phyloP scores from a whole-genome alignment of 2,329 filamentous ascomycete genomes.

The Alternaria brassicae region DNA sequence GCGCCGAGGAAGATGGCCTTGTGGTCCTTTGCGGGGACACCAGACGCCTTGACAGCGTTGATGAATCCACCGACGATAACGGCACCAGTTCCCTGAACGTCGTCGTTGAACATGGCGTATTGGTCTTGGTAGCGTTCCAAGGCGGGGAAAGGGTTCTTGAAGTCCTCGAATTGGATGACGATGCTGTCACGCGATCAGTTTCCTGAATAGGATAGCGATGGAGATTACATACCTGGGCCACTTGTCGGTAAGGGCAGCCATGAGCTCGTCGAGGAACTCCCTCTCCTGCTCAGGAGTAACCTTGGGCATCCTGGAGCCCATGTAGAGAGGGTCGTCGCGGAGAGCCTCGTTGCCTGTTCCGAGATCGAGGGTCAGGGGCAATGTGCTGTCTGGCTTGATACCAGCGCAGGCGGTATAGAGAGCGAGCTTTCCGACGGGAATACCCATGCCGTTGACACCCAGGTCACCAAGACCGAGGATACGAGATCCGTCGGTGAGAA shows the following conservation, averaged over 20 bases:
- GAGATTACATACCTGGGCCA: slow-evolving; percentile 66
- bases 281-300: slow-evolving; percentile 78
- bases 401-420: slow-evolving; percentile 96
- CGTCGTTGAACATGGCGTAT: slow-evolving; percentile 98
- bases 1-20: slow-evolving; percentile 95
- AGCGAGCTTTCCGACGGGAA: slow-evolving; percentile 94
- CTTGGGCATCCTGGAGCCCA: slow-evolving; percentile 86
- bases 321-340: slow-evolving; percentile 84
- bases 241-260: slow-evolving; percentile 83
- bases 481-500: slow-evolving; percentile 94
- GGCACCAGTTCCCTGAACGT: slow-evolving; percentile 96
- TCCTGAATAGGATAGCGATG: slow-evolving; percentile 6
- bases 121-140: slow-evolving; percentile 85
- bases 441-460: slow-evolving; percentile 96
- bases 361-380: slow-evolving; percentile 68
- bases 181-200: slow-evolving; percentile 58
- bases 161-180: slow-evolving; percentile 94
- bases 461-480: slow-evolving; percentile 93
- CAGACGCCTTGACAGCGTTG: slow-evolving; percentile 80
- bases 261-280: slow-evolving; percentile 96
- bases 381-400: slow-evolving; percentile 77
- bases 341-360: slow-evolving; percentile 69
- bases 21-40: slow-evolving; percentile 86
- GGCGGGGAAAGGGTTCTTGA: slow-evolving; percentile 96
- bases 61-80: slow-evolving; percentile 88